Evolutionary conservation across 2,329 filamentous ascomycete species (phyloP).

Genomic region (Nannizziopsis arthrosporioides): DNA sequence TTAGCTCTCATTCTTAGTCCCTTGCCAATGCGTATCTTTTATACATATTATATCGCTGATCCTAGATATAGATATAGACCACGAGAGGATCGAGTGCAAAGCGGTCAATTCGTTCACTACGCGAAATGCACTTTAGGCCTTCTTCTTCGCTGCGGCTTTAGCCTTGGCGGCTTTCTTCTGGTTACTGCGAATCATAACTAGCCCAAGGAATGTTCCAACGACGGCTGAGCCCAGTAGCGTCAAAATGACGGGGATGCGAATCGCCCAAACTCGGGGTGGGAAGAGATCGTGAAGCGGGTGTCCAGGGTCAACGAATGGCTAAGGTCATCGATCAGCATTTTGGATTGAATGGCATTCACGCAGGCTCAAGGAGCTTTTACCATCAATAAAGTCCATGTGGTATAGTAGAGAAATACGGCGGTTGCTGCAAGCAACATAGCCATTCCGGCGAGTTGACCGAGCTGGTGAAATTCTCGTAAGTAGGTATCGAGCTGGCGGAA

Average conservation of each 20-base stretch:
- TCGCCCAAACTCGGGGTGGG: slow-evolving; percentile 94
- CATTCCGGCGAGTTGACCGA: slow-evolving; percentile 75
- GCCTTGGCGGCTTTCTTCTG: slow-evolving; percentile 93
- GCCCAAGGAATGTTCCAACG: slow-evolving; percentile 86
- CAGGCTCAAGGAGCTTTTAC: slow-evolving; percentile 40
- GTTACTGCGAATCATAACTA: slow-evolving; percentile 99
- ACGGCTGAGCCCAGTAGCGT: slow-evolving; percentile 84
- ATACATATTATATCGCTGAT: too few relatives aligned
- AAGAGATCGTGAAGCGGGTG: slow-evolving; percentile 92
- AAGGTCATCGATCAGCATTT: slow-evolving; percentile 9
- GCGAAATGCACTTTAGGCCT: slow-evolving; percentile 45
- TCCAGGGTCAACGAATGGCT: slow-evolving; percentile 95
- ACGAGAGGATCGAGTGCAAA: too few relatives aligned
- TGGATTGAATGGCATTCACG: background rate
- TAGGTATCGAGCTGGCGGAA: slow-evolving; percentile 7
- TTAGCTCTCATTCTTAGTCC: too few relatives aligned
- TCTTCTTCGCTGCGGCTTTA: slow-evolving; percentile 73
- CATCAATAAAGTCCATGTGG: slow-evolving; percentile 94
- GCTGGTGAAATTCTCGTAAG: slow-evolving; percentile 42
- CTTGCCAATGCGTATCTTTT: too few relatives aligned
- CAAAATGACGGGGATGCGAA: slow-evolving; percentile 94
- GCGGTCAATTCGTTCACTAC: background rate
- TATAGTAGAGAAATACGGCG: slow-evolving; percentile 79
- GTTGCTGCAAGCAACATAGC: slow-evolving; percentile 65
- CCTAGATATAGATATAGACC: too few relatives aligned